phyloP scores from a whole-genome alignment of 202 grass and related monocot genomes.

The Eragrostis tef region DNA sequence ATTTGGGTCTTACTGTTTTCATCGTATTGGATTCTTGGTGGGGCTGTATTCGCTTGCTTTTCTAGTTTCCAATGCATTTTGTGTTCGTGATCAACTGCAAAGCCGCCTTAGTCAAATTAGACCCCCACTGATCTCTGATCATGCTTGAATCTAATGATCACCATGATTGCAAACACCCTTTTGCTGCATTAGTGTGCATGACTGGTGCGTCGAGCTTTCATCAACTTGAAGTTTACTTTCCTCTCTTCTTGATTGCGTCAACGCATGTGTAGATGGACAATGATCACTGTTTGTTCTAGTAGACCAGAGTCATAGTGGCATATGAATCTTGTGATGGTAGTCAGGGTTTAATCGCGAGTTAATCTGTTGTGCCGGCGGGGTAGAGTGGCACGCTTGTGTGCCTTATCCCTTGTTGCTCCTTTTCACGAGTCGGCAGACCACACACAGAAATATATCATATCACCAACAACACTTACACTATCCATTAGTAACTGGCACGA shows the following conservation, averaged over 20 bases:
- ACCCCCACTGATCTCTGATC: neutral
- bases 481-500: neutral
- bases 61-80: constrained; percentile 4
- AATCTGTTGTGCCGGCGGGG: neutral
- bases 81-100: constrained; percentile 13
- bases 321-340: neutral
- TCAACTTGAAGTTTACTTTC: neutral
- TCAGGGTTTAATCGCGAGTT: neutral
- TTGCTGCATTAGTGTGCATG: neutral
- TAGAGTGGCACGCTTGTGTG: neutral
- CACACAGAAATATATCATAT: neutral
- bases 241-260: neutral
- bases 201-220: neutral
- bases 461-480: neutral
- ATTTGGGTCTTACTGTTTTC: constrained; percentile 7
- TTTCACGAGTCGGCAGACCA: neutral
- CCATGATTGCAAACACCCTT: constrained; percentile 28
- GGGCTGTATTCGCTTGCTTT: neutral
- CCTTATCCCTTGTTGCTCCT: neutral
- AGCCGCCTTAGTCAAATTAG: neutral
- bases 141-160: neutral
- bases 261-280: neutral
- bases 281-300: neutral
- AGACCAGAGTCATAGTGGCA: neutral
- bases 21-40: constrained; percentile 35